phyloP scores from a whole-genome alignment of 2,329 filamentous ascomycete species.

The Trichoderma afroharzianum region DNA sequence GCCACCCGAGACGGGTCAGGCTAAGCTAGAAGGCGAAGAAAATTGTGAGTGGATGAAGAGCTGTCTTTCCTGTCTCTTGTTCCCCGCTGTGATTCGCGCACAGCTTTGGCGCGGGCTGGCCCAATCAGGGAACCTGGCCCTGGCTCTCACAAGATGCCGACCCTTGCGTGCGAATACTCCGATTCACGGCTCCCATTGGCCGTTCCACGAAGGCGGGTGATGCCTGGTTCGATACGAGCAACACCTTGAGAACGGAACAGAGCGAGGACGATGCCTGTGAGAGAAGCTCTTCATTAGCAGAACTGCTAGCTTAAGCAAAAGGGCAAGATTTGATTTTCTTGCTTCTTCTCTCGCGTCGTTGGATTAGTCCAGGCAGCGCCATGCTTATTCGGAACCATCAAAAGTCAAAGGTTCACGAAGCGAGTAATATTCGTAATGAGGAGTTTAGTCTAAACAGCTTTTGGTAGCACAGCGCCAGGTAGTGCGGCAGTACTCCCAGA shows the following conservation, averaged over 20 bases:
- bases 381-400: not conserved
- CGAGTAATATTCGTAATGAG: not conserved
- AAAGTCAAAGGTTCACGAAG: not conserved
- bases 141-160: not conserved
- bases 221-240: not conserved
- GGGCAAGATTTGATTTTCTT: not conserved
- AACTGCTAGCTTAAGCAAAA: not conserved
- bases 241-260: not conserved
- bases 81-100: conserved; percentile 28
- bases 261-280: not conserved
- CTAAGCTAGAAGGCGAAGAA: not conserved
- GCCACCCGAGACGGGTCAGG: conserved; percentile 11
- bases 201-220: not conserved
- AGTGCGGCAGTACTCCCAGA: not conserved
- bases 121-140: conserved; percentile 27
- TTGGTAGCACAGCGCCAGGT: not conserved
- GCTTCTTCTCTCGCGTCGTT: not conserved
- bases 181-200: not conserved
- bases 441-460: not conserved
- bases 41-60: not conserved
- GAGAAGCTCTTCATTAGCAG: not conserved
- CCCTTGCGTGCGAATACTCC: not conserved
- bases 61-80: not conserved
- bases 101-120: conserved; percentile 21
- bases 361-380: not conserved